Conservation (phyloP, 1,139 yeast species). For the Saccharomycopsis hybrid region DNA sequence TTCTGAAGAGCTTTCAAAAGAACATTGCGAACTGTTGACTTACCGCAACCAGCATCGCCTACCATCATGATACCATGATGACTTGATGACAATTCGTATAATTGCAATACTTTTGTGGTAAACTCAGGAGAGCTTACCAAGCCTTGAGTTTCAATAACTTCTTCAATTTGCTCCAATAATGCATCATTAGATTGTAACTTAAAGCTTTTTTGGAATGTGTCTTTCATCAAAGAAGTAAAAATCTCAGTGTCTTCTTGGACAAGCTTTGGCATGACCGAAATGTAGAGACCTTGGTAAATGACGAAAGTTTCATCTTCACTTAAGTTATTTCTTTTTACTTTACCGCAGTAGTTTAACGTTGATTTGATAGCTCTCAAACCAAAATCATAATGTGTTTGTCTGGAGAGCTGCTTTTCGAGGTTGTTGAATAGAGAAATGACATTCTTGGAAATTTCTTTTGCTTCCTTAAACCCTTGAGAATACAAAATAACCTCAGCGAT, state of each 20-base stretch:
- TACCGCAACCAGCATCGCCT: slow-evolving; percentile 76
- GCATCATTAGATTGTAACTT: neutral
- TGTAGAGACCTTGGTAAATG: slow-evolving; percentile 48
- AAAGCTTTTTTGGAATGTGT: slow-evolving; percentile 3
- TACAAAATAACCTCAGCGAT: slow-evolving; percentile 70
- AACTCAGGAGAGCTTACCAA: slow-evolving; percentile 34
- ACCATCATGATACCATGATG: slow-evolving; percentile 81
- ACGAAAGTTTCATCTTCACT: slow-evolving; percentile 27
- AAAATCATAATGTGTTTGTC: slow-evolving; percentile 80
- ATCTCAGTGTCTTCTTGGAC: slow-evolving; percentile 42
- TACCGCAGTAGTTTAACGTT: slow-evolving; percentile 55
- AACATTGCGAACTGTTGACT: slow-evolving; percentile 49
- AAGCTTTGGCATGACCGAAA: slow-evolving; percentile 62
- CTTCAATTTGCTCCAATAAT: slow-evolving; percentile 19
- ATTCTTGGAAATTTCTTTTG: slow-evolving; percentile 40
- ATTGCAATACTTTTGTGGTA: slow-evolving; percentile 54
- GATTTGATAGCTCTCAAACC: slow-evolving; percentile 78
- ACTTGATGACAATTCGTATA: slow-evolving; percentile 54
- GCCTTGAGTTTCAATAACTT: slow-evolving; percentile 27
- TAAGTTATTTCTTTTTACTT: slow-evolving; percentile 31
- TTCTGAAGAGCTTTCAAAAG: slow-evolving; percentile 41
- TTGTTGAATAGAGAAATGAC: slow-evolving; percentile 53
- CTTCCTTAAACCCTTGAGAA: slow-evolving; percentile 61
- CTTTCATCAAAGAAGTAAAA: slow-evolving; percentile 31
- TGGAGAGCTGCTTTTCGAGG: slow-evolving; percentile 36